phyloP scores from a whole-genome alignment of 345 rosid species.

The Bruguiera parviflora region DNA sequence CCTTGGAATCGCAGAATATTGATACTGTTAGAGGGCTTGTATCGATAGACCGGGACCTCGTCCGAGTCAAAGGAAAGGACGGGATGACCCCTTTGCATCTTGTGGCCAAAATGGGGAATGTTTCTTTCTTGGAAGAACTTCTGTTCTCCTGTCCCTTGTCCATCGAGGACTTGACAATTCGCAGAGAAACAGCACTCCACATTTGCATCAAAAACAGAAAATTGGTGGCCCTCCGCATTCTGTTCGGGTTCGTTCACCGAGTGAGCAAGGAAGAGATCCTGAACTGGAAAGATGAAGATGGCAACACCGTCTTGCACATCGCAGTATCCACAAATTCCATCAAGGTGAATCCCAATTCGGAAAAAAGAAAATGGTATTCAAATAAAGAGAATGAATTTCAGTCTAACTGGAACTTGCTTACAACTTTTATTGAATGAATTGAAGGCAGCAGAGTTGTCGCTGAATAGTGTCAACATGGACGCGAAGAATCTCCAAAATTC shows the following conservation, averaged over 20 bases:
- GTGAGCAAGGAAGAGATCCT: conserved; percentile 1
- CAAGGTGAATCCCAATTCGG: background rate
- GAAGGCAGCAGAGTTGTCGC: conserved; percentile 4
- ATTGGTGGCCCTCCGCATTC: background rate
- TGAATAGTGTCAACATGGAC: background rate
- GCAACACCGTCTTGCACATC: conserved; percentile 11
- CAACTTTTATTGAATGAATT: background rate
- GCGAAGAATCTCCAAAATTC: background rate
- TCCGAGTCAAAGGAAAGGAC: conserved; percentile 20
- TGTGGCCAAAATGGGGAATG: conserved; percentile 8
- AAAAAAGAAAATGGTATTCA: no score
- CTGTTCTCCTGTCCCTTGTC: conserved; percentile 13
- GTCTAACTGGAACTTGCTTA: no score
- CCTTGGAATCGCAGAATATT: background rate
- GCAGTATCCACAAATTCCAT: background rate
- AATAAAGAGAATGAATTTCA: background rate
- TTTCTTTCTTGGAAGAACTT: background rate
- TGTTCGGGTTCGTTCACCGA: conserved; percentile 4
- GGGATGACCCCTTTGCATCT: conserved; percentile 28
- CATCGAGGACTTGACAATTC: conserved; percentile 23
- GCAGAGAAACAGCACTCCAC: conserved; percentile 23
- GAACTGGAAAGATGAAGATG: conserved; percentile 13
- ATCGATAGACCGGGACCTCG: conserved; percentile 7
- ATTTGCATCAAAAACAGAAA: conserved; percentile 2
- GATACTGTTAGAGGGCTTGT: conserved; percentile 8